phyloP scores from a whole-genome alignment of 805 yeast species.

The Wickerhamomyces chaumierensis region DNA sequence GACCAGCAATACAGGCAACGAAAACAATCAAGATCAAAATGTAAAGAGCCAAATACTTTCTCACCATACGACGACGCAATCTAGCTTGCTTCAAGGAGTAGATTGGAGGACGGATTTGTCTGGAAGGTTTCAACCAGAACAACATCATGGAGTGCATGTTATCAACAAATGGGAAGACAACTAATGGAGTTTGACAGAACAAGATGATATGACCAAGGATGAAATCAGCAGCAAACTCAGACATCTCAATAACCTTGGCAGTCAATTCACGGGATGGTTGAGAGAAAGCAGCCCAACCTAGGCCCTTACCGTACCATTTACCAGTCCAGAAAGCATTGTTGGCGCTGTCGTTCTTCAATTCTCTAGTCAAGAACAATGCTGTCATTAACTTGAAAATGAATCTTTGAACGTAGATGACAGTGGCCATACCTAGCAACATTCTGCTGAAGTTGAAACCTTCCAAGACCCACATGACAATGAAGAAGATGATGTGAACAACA shows the following conservation, averaged over 20 bases:
- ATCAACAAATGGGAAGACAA: conserved; percentile 80
- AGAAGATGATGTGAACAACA: conserved; percentile 73
- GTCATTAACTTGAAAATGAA: conserved; percentile 78
- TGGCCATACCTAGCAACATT: conserved; percentile 76
- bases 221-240: conserved; percentile 95
- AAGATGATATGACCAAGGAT: conserved; percentile 82
- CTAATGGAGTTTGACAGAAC: conserved; percentile 80
- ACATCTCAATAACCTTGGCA: conserved; percentile 88
- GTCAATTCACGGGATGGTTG: conserved; percentile 93
- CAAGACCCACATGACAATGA: conserved; percentile 93
- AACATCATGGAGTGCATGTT: conserved; percentile 97
- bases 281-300: conserved; percentile 89
- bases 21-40: conserved; percentile 59
- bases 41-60: conserved; percentile 81
- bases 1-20: conserved; percentile 73
- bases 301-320: conserved; percentile 93
- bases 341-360: conserved; percentile 88
- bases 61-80: conserved; percentile 94
- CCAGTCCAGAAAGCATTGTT: conserved; percentile 99
- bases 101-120: conserved; percentile 96
- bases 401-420: conserved; percentile 83
- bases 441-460: conserved; percentile 86
- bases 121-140: conserved; percentile 96
- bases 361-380: conserved; percentile 73
- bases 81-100: conserved; percentile 93